Base-by-base conservation (phyloP, 495 filamentous ascomycete genomes). In the Echria macrotheca region DNA sequence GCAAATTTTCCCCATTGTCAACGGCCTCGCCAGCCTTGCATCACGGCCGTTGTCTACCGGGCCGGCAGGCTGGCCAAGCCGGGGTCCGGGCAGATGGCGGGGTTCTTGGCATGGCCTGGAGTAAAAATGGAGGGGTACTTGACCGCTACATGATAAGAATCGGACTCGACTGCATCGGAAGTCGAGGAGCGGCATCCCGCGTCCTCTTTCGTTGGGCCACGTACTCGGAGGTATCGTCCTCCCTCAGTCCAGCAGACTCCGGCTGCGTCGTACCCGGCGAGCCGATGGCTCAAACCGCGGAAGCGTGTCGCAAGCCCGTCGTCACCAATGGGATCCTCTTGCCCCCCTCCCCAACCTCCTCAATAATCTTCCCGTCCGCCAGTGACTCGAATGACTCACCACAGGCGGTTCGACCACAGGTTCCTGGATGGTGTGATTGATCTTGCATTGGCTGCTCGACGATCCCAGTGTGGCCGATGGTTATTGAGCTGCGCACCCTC, bases 321-420 rank as follows among this genome's bases (percentile, higher is more conserved):
- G 14, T 53, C 37, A 28, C 54, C 50, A 53, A 56, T 56, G 38
- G 21, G 17, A 47, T n/a, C 21, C 18, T 1, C 35, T 14, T 12
- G 18, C 17, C 10, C 19, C 19, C 23, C 22, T 22, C 21, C 54
- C 51, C 45, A 54, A 44, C 52, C 52, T 31, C 46, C 50, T 38
- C 21, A 25, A 53, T 53, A 41, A 15, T 37, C 38, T 18, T 18
- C 21, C 31, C 15, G 8, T 19, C 17, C 15, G 35, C 9, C 6
- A 15, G n/a, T 24, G 44, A 55, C 47, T 61, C 50, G 50, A 54
- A 48, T 64, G 60, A 64, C 52, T 61, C 60, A n/a, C n/a, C n/a
- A 52, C 19, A 46, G 43, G 36, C 49, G 12, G 28, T 6, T 31
- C 28, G 28, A 31, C n/a, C n/a, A n/a, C n/a, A n/a, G n/a, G 44